A percentile compares a stretch with the other conserved stretches of the same genome.
Evolutionary conservation across 2,329 filamentous ascomycete species (phyloP).

Genomic region (Lecanicillium sp.): DNA sequence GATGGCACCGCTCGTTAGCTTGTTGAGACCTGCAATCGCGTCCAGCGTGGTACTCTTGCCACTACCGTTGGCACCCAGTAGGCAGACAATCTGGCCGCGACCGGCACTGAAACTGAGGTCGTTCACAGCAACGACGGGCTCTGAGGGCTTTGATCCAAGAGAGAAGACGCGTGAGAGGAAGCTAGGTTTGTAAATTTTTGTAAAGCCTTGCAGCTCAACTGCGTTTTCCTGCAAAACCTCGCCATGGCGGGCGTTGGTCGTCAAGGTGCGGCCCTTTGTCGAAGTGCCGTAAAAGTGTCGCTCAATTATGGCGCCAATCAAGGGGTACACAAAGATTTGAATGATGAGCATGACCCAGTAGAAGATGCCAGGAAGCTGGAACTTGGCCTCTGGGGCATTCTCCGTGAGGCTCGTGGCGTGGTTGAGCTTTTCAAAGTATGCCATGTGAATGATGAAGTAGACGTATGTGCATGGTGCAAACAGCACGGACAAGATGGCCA

Average conservation of each 20-base stretch:
- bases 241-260: conserved; percentile 14
- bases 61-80: conserved; percentile 83
- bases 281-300: conserved; percentile 67
- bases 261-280: conserved; percentile 49
- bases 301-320: conserved; percentile 70
- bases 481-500: conserved; percentile 63
- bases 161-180: conserved; percentile 48
- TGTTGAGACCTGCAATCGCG: conserved; percentile 75
- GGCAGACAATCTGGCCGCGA: conserved; percentile 75
- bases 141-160: conserved; percentile 30
- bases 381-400: conserved; percentile 57
- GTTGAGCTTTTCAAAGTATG: conserved; percentile 63
- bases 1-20: conserved; percentile 68
- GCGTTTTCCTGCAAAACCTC: conserved; percentile 37
- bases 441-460: conserved; percentile 68
- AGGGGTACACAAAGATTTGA: conserved; percentile 70
- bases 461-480: conserved; percentile 88
- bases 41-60: conserved; percentile 89
- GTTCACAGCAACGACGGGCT: conserved; percentile 72
- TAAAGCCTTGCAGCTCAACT: conserved; percentile 64
- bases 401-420: conserved; percentile 52
- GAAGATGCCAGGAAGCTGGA: conserved; percentile 62
- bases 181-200: conserved; percentile 68
- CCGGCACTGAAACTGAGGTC: conserved; percentile 62
- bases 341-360: conserved; percentile 72